A percentile compares a stretch with the other conserved stretches of the same genome.
Conservation (phyloP, 2,329 filamentous ascomycete species). For the Fusarium gaditjirri region DNA sequence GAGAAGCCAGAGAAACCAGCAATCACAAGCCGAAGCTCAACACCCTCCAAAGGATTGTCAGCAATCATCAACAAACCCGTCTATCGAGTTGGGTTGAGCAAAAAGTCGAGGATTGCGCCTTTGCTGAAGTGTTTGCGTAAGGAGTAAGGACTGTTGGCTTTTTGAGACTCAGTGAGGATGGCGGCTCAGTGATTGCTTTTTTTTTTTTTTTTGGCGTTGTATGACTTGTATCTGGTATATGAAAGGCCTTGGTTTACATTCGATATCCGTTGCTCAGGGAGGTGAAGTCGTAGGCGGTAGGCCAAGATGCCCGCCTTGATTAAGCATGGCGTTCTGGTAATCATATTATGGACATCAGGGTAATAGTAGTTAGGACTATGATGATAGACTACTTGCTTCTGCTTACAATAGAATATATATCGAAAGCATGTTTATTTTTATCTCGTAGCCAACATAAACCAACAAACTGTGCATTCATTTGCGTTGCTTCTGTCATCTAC, state of each 20-base stretch:
- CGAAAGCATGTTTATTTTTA: neutral
- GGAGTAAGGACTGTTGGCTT: slow-evolving; percentile 54
- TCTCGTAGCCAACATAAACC: neutral
- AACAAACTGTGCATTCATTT: neutral
- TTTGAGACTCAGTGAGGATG: neutral
- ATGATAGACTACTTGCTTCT: neutral
- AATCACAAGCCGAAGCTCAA: slow-evolving; percentile 11
- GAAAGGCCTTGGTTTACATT: neutral
- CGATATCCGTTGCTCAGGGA: neutral
- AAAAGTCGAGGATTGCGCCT: slow-evolving; percentile 60
- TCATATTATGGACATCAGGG: neutral
- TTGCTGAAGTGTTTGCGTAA: slow-evolving; percentile 62
- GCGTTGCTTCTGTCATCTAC: neutral
- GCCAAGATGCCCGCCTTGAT: neutral
- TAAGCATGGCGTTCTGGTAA: slow-evolving; percentile 23
- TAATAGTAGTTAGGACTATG: neutral
- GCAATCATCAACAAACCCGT: slow-evolving; percentile 51
- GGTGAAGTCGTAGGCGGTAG: neutral
- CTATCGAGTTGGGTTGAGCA: slow-evolving; percentile 64
- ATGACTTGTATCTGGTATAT: neutral
- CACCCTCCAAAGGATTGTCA: slow-evolving; percentile 31
- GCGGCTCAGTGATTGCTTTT: neutral
- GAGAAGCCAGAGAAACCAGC: neutral
- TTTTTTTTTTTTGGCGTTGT: slow-evolving; percentile 2
- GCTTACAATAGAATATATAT: neutral